A percentile compares a stretch with the other conserved stretches of the same genome.
These are phyloP conservation scores for Carex cristatella DNA, from an alignment of 176 grass and related monocot genomes.

Conservation along the genomic window DNA sequence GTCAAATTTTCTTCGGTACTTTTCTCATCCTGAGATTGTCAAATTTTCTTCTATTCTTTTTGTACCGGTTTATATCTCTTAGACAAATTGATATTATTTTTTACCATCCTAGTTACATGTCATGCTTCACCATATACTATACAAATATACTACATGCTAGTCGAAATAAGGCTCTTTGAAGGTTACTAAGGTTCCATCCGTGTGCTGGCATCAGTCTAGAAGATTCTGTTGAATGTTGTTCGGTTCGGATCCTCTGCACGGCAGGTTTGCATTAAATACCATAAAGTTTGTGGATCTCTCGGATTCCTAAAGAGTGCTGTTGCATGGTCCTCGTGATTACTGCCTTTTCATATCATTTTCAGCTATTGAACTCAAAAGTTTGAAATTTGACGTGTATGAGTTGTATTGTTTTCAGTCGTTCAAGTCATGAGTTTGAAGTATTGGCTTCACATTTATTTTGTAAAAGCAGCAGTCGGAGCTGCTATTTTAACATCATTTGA, in stretches of 20 bases:
- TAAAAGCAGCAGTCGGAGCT: too few relatives aligned
- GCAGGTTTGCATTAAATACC: neutral
- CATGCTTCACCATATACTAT: neutral
- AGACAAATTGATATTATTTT: neutral
- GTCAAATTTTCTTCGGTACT: constrained; percentile 31
- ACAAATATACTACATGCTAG: neutral
- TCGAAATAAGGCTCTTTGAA: neutral
- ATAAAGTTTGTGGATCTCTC: neutral
- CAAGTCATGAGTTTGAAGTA: too few relatives aligned
- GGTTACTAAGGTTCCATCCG: neutral
- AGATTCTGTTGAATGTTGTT: neutral
- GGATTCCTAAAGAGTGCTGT: neutral
- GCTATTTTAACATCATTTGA: too few relatives aligned
- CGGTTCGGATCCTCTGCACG: neutral
- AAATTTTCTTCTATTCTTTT: too few relatives aligned
- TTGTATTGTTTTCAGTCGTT: too few relatives aligned
- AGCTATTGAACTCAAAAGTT: neutral
- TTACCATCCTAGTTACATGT: neutral
- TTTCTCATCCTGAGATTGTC: constrained; percentile 6
- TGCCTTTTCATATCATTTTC: neutral
- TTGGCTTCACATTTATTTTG: too few relatives aligned
- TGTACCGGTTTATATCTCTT: neutral
- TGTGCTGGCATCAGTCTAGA: neutral
- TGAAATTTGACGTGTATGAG: too few relatives aligned
- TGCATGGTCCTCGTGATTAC: too few relatives aligned